Percentiles rank a stretch among this genome's conserved stretches.
phyloP scores from a whole-genome alignment of 192 early-diverging fungal species.

The Linderina pennispora region DNA sequence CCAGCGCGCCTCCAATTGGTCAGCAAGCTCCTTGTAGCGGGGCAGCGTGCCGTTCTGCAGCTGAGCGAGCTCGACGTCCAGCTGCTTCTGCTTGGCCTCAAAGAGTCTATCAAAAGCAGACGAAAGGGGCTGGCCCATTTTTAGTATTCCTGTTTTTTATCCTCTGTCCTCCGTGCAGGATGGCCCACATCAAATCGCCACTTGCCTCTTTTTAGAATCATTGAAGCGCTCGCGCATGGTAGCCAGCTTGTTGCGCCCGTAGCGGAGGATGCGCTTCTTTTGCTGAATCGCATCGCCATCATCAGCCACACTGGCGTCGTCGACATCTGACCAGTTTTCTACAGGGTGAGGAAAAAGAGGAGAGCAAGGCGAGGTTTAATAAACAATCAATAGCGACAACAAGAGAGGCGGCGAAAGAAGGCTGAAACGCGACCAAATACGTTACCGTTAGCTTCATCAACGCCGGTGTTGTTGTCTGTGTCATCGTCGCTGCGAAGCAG shows the following conservation, averaged over 20 bases:
- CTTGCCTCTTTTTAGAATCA: slow-evolving; percentile 28
- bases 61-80: slow-evolving; percentile 35
- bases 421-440: no score
- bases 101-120: no score
- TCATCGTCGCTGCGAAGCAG: slow-evolving; percentile 33
- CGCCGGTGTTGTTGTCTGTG: slow-evolving; percentile 17
- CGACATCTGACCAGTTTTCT: slow-evolving; percentile 46
- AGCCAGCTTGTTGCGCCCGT: slow-evolving; percentile 36
- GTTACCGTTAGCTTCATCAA: slow-evolving; percentile 12
- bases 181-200: neutral
- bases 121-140: no score
- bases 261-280: slow-evolving; percentile 40
- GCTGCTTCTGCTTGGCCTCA: slow-evolving; percentile 33
- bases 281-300: slow-evolving; percentile 19
- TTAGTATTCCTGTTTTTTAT: neutral
- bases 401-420: no score
- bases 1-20: slow-evolving; percentile 38
- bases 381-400: no score
- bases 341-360: neutral
- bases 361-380: neutral
- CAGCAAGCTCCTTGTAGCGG: slow-evolving; percentile 28
- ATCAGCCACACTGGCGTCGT: slow-evolving; percentile 34
- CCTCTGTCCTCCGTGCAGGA: neutral
- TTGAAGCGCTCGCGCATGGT: slow-evolving; percentile 37
- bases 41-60: slow-evolving; percentile 36